Evolutionary conservation across 768 basidiomycete species (phyloP).

Genomic region (Collybiopsis luxurians): DNA sequence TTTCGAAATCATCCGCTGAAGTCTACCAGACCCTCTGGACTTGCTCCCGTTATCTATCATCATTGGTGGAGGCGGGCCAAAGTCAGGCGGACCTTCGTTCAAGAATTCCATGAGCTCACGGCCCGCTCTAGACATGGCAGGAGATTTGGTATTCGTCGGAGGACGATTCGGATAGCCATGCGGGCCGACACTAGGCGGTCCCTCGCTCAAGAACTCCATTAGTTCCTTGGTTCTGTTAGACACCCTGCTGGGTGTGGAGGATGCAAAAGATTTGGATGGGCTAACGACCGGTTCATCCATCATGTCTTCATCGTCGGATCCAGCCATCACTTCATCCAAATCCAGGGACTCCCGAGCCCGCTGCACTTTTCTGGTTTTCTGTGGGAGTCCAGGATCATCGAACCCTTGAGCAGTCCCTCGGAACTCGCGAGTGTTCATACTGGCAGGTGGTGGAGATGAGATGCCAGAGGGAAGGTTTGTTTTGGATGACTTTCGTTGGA

Average conservation of each 20-base stretch:
- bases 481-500: constrained; percentile 24
- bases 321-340: constrained; percentile 72
- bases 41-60: constrained; percentile 27
- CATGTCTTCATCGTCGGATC: constrained; percentile 59
- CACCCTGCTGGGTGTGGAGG: constrained; percentile 17
- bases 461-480: constrained; percentile 26
- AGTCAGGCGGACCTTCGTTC: constrained; percentile 49
- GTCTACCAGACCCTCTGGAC: constrained; percentile 52
- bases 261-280: constrained; percentile 13
- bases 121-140: constrained; percentile 41
- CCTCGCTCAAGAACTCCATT: constrained; percentile 55
- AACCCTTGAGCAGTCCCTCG: constrained; percentile 16
- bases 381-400: constrained; percentile 36
- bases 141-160: background rate
- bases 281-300: constrained; percentile 19
- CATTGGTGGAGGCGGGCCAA: constrained; percentile 32
- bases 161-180: constrained; percentile 47
- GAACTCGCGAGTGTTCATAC: constrained; percentile 25
- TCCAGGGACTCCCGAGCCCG: constrained; percentile 68
- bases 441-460: constrained; percentile 22
- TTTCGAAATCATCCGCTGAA: constrained; percentile 84
- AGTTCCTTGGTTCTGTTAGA: constrained; percentile 50
- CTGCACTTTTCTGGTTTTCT: constrained; percentile 49
- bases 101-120: constrained; percentile 57
- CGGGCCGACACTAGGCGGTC: constrained; percentile 45